A percentile compares a stretch with the other conserved stretches of the same genome.
Evolutionary conservation across 441 rosid species (phyloP).

Genomic region (Mallotus repandus): DNA sequence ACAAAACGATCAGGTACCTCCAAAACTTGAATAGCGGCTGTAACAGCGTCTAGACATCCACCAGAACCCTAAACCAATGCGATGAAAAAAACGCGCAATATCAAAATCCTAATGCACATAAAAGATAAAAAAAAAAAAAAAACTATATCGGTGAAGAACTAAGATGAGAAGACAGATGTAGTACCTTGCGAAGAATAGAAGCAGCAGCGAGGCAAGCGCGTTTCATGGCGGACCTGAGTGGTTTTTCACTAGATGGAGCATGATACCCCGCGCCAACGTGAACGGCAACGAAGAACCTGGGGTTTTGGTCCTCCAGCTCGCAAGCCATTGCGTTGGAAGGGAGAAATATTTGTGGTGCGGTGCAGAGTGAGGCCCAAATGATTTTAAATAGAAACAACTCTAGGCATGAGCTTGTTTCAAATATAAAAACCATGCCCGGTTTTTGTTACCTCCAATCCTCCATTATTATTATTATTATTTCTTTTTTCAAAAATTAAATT

Average conservation of each 20-base stretch:
- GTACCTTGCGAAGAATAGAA: conserved; percentile 72
- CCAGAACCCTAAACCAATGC: conserved; percentile 52
- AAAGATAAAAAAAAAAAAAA: neutral
- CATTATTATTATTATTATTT: too few species aligned
- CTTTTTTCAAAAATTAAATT: neutral
- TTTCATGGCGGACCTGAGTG: conserved; percentile 76
- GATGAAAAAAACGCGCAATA: neutral
- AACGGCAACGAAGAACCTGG: conserved; percentile 82
- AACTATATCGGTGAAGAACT: neutral
- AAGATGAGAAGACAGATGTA: conserved; percentile 14
- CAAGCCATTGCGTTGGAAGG: conserved; percentile 23
- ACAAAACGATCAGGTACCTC: conserved; percentile 48
- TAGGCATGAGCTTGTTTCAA: neutral
- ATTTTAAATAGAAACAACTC: too few species aligned
- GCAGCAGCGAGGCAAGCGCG: conserved; percentile 92
- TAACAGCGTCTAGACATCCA: conserved; percentile 71
- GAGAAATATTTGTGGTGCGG: too few species aligned
- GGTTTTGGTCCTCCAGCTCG: conserved; percentile 33
- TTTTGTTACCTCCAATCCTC: too few species aligned
- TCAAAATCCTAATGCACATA: neutral
- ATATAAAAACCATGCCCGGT: neutral
- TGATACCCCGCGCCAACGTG: conserved; percentile 97
- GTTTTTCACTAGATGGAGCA: conserved; percentile 65
- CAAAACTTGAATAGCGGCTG: conserved; percentile 78
- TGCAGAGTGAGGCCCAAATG: neutral